phyloP scores from a whole-genome alignment of 805 yeast genomes.

The Suhomyces sp. region DNA sequence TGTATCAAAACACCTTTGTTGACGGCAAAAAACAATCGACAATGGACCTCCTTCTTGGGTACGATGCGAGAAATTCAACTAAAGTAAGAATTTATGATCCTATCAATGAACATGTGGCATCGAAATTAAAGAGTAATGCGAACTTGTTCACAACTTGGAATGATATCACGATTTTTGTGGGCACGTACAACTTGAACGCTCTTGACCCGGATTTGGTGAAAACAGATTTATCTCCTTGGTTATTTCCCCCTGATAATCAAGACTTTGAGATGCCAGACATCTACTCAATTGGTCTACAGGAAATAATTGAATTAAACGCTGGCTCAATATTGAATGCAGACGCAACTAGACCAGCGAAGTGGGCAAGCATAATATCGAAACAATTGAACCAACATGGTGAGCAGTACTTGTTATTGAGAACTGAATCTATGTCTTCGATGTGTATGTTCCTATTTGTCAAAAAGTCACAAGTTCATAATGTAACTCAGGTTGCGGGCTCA shows the following conservation, averaged over 20 bases:
- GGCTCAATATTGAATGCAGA: slow-evolving; percentile 87
- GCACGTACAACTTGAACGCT: slow-evolving; percentile 89
- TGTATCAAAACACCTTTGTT: slow-evolving; percentile 93
- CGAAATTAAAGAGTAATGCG: slow-evolving; percentile 50
- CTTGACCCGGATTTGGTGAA: slow-evolving; percentile 40
- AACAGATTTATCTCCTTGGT: slow-evolving; percentile 70
- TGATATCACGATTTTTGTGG: slow-evolving; percentile 65
- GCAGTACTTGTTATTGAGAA: slow-evolving; percentile 60
- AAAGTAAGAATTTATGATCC: slow-evolving; percentile 85
- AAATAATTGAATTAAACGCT: slow-evolving; percentile 88
- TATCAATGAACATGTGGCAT: slow-evolving; percentile 75
- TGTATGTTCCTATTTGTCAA: slow-evolving; percentile 61
- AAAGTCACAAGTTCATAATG: slow-evolving; percentile 44
- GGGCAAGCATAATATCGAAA: slow-evolving; percentile 68
- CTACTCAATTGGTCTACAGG: slow-evolving; percentile 90
- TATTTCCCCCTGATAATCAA: slow-evolving; percentile 63
- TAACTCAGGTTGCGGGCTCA: slow-evolving; percentile 91
- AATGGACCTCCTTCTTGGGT: slow-evolving; percentile 82
- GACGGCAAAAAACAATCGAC: slow-evolving; percentile 89
- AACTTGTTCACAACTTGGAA: slow-evolving; percentile 58
- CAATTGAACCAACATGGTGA: slow-evolving; percentile 52
- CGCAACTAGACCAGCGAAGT: slow-evolving; percentile 66
- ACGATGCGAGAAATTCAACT: slow-evolving; percentile 60
- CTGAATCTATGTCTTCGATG: slow-evolving; percentile 73
- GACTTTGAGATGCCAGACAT: slow-evolving; percentile 59